These are phyloP conservation scores for Leccinum barrowsii DNA, from an alignment of 768 basidiomycete species.

Conservation along the genomic window DNA sequence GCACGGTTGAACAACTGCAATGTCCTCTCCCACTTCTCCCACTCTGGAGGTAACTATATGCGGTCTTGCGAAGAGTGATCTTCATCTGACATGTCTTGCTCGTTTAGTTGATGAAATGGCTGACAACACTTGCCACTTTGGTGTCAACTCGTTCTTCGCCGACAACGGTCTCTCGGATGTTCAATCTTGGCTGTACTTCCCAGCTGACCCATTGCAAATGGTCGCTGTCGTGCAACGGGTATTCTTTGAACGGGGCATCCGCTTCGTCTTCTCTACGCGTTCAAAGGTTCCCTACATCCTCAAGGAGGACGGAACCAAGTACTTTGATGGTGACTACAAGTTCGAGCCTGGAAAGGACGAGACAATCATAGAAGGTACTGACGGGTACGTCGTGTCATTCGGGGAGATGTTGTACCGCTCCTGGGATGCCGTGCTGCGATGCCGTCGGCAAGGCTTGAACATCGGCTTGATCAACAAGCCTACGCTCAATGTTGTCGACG, in stretches of 20 bases:
- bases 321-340: slow-evolving; percentile 68
- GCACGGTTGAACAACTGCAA: slow-evolving; percentile 89
- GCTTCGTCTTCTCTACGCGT: slow-evolving; percentile 87
- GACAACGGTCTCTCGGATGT: slow-evolving; percentile 85
- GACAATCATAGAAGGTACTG: slow-evolving; percentile 69
- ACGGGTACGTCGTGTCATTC: slow-evolving; percentile 80
- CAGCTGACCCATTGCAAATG: slow-evolving; percentile 83
- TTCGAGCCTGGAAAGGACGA: slow-evolving; percentile 87
- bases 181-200: slow-evolving; percentile 82
- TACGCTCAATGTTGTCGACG: slow-evolving; percentile 79
- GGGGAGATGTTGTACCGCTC: slow-evolving; percentile 86
- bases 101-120: slow-evolving; percentile 65
- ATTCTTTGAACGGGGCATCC: slow-evolving; percentile 79
- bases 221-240: slow-evolving; percentile 67
- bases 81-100: neutral
- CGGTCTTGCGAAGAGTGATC: neutral
- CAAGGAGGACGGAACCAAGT: slow-evolving; percentile 65
- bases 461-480: slow-evolving; percentile 88
- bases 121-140: slow-evolving; percentile 61
- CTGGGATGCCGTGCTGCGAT: slow-evolving; percentile 76
- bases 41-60: slow-evolving; percentile 64
- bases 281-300: slow-evolving; percentile 88
- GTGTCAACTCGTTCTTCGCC: slow-evolving; percentile 82
- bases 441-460: slow-evolving; percentile 67
- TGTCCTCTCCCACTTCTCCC: slow-evolving; percentile 85